Evolutionary conservation across 2,329 filamentous ascomycete genomes (phyloP).

Genomic region (Periconia sp.): DNA sequence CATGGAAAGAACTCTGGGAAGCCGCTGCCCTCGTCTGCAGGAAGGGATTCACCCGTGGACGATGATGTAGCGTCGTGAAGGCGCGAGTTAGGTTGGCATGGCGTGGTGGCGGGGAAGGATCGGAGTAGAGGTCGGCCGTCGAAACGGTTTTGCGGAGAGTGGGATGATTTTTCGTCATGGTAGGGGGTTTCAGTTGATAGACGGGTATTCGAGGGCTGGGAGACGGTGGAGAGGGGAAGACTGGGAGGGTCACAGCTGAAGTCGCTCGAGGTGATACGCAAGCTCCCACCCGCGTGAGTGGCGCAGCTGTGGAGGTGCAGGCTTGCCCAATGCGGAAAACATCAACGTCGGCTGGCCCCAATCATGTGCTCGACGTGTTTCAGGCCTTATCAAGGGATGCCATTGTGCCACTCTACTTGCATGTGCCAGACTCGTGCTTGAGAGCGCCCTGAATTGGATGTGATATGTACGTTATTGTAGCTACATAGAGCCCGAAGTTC

Average conservation of each 20-base stretch:
- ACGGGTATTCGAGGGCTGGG: neutral
- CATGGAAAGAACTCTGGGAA: constrained; percentile 14
- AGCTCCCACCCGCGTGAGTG: neutral
- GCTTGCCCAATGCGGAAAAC: constrained; percentile 8
- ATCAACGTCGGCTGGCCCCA: constrained; percentile 6
- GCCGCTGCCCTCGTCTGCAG: constrained; percentile 12
- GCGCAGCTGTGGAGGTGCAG: constrained; percentile 10
- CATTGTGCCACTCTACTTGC: too few species aligned
- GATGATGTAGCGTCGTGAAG: constrained; percentile 36
- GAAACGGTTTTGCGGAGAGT: constrained; percentile 43
- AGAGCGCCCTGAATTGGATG: too few species aligned
- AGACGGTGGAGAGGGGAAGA: constrained; percentile 2
- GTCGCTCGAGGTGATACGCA: constrained; percentile 6
- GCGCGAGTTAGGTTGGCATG: constrained; percentile 38
- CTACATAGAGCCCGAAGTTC: too few species aligned
- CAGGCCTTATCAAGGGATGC: too few species aligned
- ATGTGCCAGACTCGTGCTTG: too few species aligned
- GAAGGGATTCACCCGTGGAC: constrained; percentile 26
- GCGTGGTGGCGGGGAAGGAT: constrained; percentile 39
- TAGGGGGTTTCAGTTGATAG: neutral
- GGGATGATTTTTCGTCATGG: constrained; percentile 47
- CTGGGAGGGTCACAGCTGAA: constrained; percentile 1
- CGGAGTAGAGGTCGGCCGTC: constrained; percentile 44
- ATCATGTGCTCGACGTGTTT: constrained; percentile 1
- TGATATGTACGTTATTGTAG: too few species aligned